A percentile compares a stretch with the other conserved stretches of the same genome.
Evolutionary conservation across 2,329 filamentous ascomycete species (phyloP).

Genomic region (Cadophora gregata): DNA sequence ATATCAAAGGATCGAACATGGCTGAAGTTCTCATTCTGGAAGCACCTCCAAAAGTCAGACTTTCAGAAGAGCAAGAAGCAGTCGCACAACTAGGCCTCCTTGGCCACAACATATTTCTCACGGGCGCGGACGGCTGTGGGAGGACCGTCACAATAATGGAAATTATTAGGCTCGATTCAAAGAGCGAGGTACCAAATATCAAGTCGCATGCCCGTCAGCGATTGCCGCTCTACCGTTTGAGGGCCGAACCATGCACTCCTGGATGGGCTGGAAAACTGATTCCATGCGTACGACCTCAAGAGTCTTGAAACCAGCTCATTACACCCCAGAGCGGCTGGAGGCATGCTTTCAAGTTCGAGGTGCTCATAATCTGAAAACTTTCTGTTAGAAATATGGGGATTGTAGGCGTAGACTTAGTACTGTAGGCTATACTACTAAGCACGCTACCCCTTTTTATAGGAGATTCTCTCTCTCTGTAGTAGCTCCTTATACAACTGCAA

Average conservation of each 20-base stretch:
- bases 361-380: too few species aligned
- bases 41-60: conserved; percentile 17
- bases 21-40: conserved; percentile 8
- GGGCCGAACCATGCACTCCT: conserved; percentile 39
- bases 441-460: too few species aligned
- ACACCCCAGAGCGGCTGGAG: background rate
- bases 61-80: conserved; percentile 36
- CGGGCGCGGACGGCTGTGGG: conserved; percentile 40
- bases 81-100: conserved; percentile 38
- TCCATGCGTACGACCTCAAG: conserved; percentile 30
- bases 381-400: too few species aligned
- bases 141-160: conserved; percentile 39
- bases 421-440: too few species aligned
- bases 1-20: background rate
- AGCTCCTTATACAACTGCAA: too few species aligned
- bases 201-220: conserved; percentile 41
- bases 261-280: conserved; percentile 40
- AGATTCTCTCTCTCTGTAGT: too few species aligned
- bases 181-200: conserved; percentile 21
- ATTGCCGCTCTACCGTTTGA: conserved; percentile 39
- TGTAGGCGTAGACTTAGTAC: too few species aligned
- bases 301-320: conserved; percentile 18
- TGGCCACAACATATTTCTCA: conserved; percentile 41
- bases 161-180: conserved; percentile 31
- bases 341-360: too few species aligned